Evolutionary conservation across 495 filamentous ascomycete genomes (phyloP), one percentile per base, ranked within the genome.

Genomic region (Corynascus novoguineensis): DNA sequence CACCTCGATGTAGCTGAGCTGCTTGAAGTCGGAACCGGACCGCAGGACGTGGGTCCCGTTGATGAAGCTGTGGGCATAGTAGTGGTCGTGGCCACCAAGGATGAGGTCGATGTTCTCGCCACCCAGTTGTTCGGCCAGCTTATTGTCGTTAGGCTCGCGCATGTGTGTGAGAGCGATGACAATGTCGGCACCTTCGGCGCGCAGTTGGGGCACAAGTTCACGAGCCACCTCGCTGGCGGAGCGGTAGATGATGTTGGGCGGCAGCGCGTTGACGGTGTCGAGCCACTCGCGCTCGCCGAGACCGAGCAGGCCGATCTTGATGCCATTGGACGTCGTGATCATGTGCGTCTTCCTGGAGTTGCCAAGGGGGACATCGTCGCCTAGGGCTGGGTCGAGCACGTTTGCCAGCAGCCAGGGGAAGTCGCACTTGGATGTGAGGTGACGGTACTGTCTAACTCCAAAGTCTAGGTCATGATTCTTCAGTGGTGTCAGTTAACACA

Each of bases 391-490:
- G 71, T 92, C 90, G 9, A 90, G 70, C 6, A 92, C 82, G 53
- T 96, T 95, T 49, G 89, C 89, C 15, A 93, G 74, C 1, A 96
- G 81, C 91, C 91, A 96, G 3, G 91, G 91, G 57, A 96, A 96
- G 19, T 76, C 75, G 74, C 89, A 93, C 64, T 88, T 83, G 5
- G 76, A 75, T 8, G 83, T 79, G 19, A 96, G 72, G 66, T 92
- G 77, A 21, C 78, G 80, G 66, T 89, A 88, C 65, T 95, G 90
- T 10, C 75, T 69, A 19, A 92, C 86, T n/a, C 91, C 91, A 64
- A 96, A 96, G 69, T 96, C 91, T 35, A 96, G 83, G 66, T 96
- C 91, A 69, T 96, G 91, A 66, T 96, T 96, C 81, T 76, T 44
- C 2, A 8, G 21, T 1, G 0, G n/a, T 50, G 17, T 58, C 28